Conservation (phyloP, 768 basidiomycete genomes). For the Pulveroboletus sp. region DNA sequence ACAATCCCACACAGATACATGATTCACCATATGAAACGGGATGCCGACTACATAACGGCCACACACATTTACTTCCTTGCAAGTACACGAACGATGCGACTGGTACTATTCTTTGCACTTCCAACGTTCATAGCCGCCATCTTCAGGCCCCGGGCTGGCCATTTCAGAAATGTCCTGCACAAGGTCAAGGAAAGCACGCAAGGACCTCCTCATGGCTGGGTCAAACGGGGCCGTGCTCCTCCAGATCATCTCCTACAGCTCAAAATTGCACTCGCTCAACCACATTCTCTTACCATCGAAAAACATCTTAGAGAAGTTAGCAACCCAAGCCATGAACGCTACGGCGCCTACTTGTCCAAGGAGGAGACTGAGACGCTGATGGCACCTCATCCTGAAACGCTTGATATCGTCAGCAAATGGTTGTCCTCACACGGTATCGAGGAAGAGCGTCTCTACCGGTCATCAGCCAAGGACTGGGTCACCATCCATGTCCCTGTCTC, state of each 20-base stretch:
- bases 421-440: too few species aligned
- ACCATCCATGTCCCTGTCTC: too few species aligned
- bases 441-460: too few species aligned
- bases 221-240: conserved; percentile 40
- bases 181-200: conserved; percentile 50
- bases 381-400: too few species aligned
- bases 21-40: too few species aligned
- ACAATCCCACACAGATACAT: too few species aligned
- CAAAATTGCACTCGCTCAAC: conserved; percentile 57
- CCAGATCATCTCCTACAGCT: conserved; percentile 47
- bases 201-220: conserved; percentile 49
- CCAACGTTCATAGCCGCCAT: conserved; percentile 10
- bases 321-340: conserved; percentile 52
- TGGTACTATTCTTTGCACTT: conserved; percentile 10
- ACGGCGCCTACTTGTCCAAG: too few species aligned
- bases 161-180: conserved; percentile 10
- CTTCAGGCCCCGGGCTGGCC: conserved; percentile 8
- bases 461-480: too few species aligned
- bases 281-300: conserved; percentile 48
- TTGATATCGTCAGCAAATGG: too few species aligned
- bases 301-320: conserved; percentile 56
- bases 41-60: conserved; percentile 16
- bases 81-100: conserved; percentile 8
- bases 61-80: too few species aligned
- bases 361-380: too few species aligned